Percentiles rank a stretch among this genome's conserved stretches.
These are phyloP conservation scores for Chaetomium strumarium DNA, from an alignment of 2,329 filamentous ascomycete genomes.

Conservation along the genomic window DNA sequence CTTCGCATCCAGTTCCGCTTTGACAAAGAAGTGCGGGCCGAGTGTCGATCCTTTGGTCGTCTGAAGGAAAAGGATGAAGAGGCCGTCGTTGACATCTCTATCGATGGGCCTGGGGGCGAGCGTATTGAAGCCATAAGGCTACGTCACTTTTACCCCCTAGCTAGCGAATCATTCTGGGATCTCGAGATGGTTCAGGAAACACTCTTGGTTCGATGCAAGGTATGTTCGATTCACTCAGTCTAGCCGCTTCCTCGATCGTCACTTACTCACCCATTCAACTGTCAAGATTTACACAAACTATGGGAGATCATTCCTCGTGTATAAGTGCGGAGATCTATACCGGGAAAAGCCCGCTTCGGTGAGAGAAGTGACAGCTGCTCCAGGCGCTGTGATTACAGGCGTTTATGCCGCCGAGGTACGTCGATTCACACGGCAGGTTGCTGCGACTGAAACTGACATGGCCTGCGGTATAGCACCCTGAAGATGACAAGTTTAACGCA, in stretches of 20 bases:
- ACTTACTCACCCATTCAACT: no score
- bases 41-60: neutral
- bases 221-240: neutral
- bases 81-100: neutral
- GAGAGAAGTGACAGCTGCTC: neutral
- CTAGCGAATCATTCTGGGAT: no score
- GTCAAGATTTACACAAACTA: neutral
- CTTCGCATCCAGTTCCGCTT: neutral
- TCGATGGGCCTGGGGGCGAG: slow-evolving; percentile 7
- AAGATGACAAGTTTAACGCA: neutral
- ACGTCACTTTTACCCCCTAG: neutral
- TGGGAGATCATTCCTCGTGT: neutral
- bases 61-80: neutral
- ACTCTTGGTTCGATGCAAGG: neutral
- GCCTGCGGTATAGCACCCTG: neutral
- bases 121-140: neutral
- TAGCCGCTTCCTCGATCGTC: neutral
- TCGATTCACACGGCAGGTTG: neutral
- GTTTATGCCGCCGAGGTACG: neutral
- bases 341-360: neutral
- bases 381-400: neutral
- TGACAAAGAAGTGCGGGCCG: neutral
- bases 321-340: neutral
- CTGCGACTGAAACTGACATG: neutral
- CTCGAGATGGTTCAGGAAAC: neutral